phyloP scores from a whole-genome alignment of 2,329 filamentous ascomycete species.

The Beauveria bassiana region DNA sequence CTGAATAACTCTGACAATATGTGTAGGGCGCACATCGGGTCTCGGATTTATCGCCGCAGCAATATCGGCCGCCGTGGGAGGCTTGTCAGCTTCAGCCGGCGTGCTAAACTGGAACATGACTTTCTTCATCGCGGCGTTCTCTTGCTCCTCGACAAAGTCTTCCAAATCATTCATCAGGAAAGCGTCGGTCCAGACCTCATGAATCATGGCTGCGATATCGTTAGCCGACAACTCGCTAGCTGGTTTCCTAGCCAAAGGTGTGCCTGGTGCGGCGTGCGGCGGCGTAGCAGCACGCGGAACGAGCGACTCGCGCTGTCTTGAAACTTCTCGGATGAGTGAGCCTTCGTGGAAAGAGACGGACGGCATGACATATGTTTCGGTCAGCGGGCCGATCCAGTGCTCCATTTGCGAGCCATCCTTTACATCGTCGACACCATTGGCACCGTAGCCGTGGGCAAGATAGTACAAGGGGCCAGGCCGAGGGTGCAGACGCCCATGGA shows the following conservation, averaged over 20 bases:
- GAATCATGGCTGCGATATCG: not conserved
- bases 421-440: constrained; percentile 20
- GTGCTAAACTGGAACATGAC: not conserved
- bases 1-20: not conserved
- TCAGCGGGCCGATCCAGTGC: constrained; percentile 20
- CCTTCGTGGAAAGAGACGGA: not conserved
- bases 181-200: not conserved
- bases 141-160: not conserved
- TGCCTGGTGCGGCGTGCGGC: not conserved
- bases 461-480: constrained; percentile 27
- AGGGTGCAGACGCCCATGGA: constrained; percentile 13
- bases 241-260: not conserved
- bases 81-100: not conserved
- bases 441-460: constrained; percentile 22
- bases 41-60: not conserved
- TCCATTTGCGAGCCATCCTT: constrained; percentile 19
- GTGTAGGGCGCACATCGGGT: not conserved
- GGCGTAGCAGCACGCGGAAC: not conserved
- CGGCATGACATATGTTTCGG: not conserved
- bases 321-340: not conserved
- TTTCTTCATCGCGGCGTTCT: not conserved
- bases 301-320: not conserved
- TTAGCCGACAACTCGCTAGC: constrained; percentile 6
- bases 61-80: not conserved
- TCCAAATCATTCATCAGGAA: not conserved